Conservation (phyloP, 2,329 filamentous ascomycete genomes). For the Aspergillus jensenii region DNA sequence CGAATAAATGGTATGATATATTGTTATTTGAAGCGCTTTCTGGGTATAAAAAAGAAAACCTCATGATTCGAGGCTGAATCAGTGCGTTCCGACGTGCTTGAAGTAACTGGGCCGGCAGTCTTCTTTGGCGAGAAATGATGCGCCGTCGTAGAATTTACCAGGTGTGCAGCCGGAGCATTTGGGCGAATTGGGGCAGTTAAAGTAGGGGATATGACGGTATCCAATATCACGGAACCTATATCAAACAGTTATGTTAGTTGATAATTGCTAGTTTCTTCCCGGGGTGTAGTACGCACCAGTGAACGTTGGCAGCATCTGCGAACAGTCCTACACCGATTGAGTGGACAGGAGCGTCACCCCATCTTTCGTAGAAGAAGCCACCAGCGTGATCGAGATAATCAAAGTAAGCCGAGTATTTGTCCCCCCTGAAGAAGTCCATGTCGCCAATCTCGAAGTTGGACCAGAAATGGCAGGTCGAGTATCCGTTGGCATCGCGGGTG, state of each 20-base stretch:
- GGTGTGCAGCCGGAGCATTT: slow-evolving; percentile 89
- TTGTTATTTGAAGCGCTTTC: neutral
- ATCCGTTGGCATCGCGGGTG: slow-evolving; percentile 79
- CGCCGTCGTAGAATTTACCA: slow-evolving; percentile 86
- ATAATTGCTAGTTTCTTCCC: neutral
- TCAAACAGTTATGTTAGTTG: slow-evolving; percentile 1
- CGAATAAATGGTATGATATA: neutral
- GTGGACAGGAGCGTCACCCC: slow-evolving; percentile 97
- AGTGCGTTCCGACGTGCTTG: slow-evolving; percentile 85
- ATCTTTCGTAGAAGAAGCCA: slow-evolving; percentile 97
- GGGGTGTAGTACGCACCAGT: slow-evolving; percentile 68
- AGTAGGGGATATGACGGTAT: slow-evolving; percentile 97
- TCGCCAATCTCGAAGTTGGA: slow-evolving; percentile 97
- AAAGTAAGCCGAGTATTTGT: slow-evolving; percentile 93
- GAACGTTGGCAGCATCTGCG: slow-evolving; percentile 84
- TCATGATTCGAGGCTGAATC: slow-evolving; percentile 20
- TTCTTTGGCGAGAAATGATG: slow-evolving; percentile 79
- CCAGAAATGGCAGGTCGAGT: slow-evolving; percentile 99
- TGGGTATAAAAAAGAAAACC: slow-evolving; percentile 1
- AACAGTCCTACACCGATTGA: slow-evolving; percentile 90
- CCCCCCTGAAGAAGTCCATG: slow-evolving; percentile 87
- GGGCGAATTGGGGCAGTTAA: slow-evolving; percentile 95
- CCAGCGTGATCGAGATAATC: slow-evolving; percentile 90
- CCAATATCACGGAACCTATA: slow-evolving; percentile 97
- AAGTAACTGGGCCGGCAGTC: slow-evolving; percentile 98